Conservation (phyloP, 192 early-diverging fungal species). For the Physocladia obscura region DNA sequence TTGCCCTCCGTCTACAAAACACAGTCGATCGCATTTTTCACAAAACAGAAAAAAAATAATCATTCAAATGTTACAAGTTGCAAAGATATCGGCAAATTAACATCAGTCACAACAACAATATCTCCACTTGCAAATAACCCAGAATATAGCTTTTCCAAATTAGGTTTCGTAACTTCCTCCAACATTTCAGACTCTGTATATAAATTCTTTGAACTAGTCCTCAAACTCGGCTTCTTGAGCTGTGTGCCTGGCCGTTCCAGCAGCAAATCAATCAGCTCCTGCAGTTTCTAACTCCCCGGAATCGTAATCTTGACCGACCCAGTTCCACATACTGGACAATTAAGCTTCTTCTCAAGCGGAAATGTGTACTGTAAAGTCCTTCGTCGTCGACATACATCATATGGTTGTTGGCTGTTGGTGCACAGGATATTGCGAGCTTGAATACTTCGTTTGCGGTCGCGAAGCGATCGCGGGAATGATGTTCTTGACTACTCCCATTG, state of each 20-base stretch:
- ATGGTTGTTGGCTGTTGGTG: conserved; percentile 84
- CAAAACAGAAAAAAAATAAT: no score
- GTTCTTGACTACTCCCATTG: conserved; percentile 97
- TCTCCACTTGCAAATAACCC: conserved; percentile 69
- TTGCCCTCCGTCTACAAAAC: no score
- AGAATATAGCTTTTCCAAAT: conserved; percentile 69
- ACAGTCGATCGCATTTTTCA: no score
- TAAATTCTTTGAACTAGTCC: conserved; percentile 54
- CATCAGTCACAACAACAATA: conserved; percentile 82
- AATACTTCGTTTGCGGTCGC: conserved; percentile 91
- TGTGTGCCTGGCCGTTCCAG: conserved; percentile 76
- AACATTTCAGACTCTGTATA: conserved; percentile 82
- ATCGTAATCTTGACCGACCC: conserved; percentile 52
- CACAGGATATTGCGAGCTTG: conserved; percentile 81
- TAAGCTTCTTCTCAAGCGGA: conserved; percentile 72
- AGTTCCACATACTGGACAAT: conserved; percentile 90
- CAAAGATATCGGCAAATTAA: conserved; percentile 62
- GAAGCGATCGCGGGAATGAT: conserved; percentile 98
- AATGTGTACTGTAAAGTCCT: conserved; percentile 88
- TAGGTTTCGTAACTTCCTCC: conserved; percentile 79
- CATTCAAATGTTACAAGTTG: conserved; percentile 32
- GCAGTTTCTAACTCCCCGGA: conserved; percentile 57
- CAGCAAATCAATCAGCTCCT: conserved; percentile 81
- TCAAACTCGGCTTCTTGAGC: conserved; percentile 82
- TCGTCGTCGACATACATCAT: conserved; percentile 95